phyloP scores from a whole-genome alignment of 2,329 filamentous ascomycete species.

The Hymenoscyphus linearis region DNA sequence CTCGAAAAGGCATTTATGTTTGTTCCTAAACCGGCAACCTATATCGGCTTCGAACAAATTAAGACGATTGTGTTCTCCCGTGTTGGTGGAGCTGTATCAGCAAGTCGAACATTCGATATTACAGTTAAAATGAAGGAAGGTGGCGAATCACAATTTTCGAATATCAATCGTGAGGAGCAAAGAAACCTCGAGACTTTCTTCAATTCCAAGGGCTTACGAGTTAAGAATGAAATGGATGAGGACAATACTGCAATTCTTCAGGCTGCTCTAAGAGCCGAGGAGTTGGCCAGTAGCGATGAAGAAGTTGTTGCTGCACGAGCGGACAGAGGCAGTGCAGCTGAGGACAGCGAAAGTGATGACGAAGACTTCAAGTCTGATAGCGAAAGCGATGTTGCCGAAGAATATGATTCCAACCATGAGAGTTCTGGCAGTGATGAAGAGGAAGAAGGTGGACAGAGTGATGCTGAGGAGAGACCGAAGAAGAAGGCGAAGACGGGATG shows the following conservation, averaged over 20 bases:
- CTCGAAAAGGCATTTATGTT: conserved; percentile 99
- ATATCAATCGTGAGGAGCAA: conserved; percentile 98
- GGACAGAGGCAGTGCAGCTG: conserved; percentile 86
- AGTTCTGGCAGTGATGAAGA: conserved; percentile 70
- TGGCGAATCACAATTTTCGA: conserved; percentile 92
- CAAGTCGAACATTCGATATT: conserved; percentile 94
- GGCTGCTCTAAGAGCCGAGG: conserved; percentile 77
- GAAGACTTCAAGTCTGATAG: conserved; percentile 93
- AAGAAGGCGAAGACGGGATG: conserved; percentile 39
- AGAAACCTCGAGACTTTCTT: conserved; percentile 96
- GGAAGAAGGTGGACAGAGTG: conserved; percentile 59
- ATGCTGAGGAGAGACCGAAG: conserved; percentile 46
- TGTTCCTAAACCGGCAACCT: conserved; percentile 95
- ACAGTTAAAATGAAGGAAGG: conserved; percentile 85
- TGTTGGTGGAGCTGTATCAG: conserved; percentile 88
- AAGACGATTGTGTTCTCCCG: conserved; percentile 91
- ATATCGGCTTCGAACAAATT: conserved; percentile 92
- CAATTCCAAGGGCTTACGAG: conserved; percentile 87
- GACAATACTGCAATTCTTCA: conserved; percentile 69
- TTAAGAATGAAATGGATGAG: conserved; percentile 98
- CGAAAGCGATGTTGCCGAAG: conserved; percentile 93
- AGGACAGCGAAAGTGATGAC: conserved; percentile 91
- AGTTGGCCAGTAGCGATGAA: conserved; percentile 68
- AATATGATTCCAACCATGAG: conserved; percentile 88
- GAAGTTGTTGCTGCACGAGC: conserved; percentile 65